Evolutionary conservation across 2,329 filamentous ascomycete genomes (phyloP).

Genomic region (Aureobasidium sp.): DNA sequence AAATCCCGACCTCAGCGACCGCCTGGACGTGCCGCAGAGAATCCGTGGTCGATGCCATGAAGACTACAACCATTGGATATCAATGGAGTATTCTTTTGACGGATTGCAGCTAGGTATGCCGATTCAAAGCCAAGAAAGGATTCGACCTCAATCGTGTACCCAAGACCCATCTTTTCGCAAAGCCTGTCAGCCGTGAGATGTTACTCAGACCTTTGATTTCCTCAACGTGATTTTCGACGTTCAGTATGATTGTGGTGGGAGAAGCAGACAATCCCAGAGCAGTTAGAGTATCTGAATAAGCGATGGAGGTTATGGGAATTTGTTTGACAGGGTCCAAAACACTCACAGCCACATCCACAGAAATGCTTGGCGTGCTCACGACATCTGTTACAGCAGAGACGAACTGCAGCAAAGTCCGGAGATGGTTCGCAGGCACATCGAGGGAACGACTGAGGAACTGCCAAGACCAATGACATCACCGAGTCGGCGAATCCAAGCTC

Average conservation of each 20-base stretch:
- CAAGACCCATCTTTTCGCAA: background rate
- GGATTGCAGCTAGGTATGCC: background rate
- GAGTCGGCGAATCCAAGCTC: background rate
- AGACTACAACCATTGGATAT: background rate
- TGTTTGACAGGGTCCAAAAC: background rate
- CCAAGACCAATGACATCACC: constrained; percentile 1
- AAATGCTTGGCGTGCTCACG: background rate
- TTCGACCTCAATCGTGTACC: background rate
- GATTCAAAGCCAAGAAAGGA: background rate
- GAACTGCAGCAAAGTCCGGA: background rate
- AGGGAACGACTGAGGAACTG: background rate
- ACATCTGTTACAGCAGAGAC: background rate
- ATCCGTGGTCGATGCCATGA: background rate
- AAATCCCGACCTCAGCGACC: background rate
- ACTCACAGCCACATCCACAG: background rate
- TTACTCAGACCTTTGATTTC: background rate
- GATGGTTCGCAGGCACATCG: background rate
- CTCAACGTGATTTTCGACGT: background rate
- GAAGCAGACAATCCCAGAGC: background rate
- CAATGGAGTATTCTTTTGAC: background rate
- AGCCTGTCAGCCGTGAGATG: background rate
- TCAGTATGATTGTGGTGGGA: background rate
- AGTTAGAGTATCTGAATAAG: background rate
- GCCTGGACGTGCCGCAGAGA: background rate
- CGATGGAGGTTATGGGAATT: background rate